phyloP scores from a whole-genome alignment of 2,329 filamentous ascomycete genomes.

The Alternaria gansuensis region DNA sequence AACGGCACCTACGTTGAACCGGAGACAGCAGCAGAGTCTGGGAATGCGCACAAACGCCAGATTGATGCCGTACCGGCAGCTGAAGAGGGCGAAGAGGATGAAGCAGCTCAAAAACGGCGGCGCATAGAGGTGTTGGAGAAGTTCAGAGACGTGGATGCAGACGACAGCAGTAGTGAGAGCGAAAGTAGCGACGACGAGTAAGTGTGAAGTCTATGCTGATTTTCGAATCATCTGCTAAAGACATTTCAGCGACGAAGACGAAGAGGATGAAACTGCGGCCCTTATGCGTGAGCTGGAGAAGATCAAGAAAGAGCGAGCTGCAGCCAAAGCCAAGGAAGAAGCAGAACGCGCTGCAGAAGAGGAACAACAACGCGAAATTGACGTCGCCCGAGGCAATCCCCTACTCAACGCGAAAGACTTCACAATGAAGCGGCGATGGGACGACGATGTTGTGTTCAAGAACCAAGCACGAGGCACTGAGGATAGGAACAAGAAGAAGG shows the following conservation, averaged over 20 bases:
- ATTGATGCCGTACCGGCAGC: conserved; percentile 62
- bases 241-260: conserved; percentile 58
- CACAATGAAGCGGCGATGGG: conserved; percentile 91
- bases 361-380: conserved; percentile 81
- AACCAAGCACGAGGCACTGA: conserved; percentile 97
- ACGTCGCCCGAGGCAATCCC: conserved; percentile 93
- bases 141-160: conserved; percentile 85
- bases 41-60: conserved; percentile 69
- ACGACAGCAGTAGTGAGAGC: conserved; percentile 67
- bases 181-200: conserved; percentile 66
- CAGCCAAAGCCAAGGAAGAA: conserved; percentile 83
- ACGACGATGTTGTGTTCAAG: conserved; percentile 99
- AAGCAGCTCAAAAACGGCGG: conserved; percentile 81
- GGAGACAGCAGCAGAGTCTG: conserved; percentile 52
- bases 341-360: conserved; percentile 81
- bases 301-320: conserved; percentile 85
- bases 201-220: conserved; percentile 16
- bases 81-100: conserved; percentile 65
- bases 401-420: conserved; percentile 88
- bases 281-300: conserved; percentile 93
- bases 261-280: conserved; percentile 83
- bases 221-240: conserved; percentile 24
- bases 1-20: conserved; percentile 68
- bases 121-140: conserved; percentile 80
- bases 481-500: conserved; percentile 88